Conservation (phyloP, 192 early-diverging fungal genomes). For the Dissophora ornata region DNA sequence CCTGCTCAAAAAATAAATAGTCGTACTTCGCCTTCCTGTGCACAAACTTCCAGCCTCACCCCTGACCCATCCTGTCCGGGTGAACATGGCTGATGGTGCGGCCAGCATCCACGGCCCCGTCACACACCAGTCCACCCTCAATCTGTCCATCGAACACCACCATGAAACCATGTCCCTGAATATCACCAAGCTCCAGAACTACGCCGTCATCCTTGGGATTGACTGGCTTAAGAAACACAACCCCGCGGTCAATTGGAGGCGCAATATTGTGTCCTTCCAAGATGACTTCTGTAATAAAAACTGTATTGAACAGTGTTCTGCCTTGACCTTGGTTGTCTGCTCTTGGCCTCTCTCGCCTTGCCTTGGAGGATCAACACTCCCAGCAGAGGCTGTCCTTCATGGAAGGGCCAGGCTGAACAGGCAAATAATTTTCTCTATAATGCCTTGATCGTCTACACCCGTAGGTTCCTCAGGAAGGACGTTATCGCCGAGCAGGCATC, state of each 20-base stretch:
- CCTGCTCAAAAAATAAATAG: too few species aligned
- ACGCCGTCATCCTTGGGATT: conserved; percentile 12
- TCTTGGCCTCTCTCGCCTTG: too few species aligned
- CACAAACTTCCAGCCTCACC: too few species aligned
- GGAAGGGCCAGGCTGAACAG: too few species aligned
- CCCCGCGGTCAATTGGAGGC: conserved; percentile 10
- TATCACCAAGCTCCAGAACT: conserved; percentile 2
- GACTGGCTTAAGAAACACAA: conserved; percentile 11
- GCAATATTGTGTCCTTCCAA: conserved; percentile 1
- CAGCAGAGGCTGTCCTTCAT: too few species aligned
- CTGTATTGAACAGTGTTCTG: conserved; percentile 6
- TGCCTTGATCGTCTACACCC: too few species aligned
- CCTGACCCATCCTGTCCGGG: conserved; percentile 3
- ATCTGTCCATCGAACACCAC: not conserved
- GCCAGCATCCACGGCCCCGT: conserved; percentile 3
- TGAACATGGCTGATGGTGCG: conserved; percentile 14
- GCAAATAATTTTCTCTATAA: too few species aligned
- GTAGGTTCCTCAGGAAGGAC: too few species aligned
- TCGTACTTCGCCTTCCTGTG: too few species aligned
- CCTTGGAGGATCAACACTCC: too few species aligned
- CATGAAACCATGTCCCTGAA: not conserved
- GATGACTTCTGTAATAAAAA: conserved; percentile 23
- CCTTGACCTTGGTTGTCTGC: not conserved
- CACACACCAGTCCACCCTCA: not conserved
- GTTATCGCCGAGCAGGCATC: too few species aligned